These are phyloP conservation scores for Halenospora varia DNA, from an alignment of 495 filamentous ascomycete genomes.

Conservation along the genomic window DNA sequence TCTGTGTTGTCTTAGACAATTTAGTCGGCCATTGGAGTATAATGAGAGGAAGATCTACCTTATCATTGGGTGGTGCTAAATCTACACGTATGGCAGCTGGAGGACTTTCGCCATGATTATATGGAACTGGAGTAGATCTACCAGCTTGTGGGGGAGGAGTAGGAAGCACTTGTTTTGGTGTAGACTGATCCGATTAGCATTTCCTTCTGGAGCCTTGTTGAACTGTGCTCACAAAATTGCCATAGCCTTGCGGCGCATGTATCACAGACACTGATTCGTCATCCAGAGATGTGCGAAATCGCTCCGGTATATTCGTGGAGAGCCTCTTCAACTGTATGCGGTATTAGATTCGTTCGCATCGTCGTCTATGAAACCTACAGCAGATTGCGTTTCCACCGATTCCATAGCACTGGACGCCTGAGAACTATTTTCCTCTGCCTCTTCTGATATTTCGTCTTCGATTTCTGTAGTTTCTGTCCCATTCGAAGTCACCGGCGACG, in stretches of 20 bases:
- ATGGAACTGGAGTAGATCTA: conserved; percentile 26
- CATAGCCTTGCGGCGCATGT: conserved; percentile 77
- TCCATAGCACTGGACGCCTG: conserved; percentile 18
- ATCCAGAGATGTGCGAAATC: conserved; percentile 48
- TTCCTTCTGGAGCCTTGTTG: not conserved
- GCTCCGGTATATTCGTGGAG: conserved; percentile 52
- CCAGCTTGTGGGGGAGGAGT: conserved; percentile 13
- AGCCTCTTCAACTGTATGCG: conserved; percentile 49
- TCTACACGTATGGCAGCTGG: conserved; percentile 22
- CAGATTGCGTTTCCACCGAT: conserved; percentile 10
- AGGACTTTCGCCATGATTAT: conserved; percentile 21
- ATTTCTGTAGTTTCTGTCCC: conserved; percentile 70
- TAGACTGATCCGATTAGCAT: conserved; percentile 17
- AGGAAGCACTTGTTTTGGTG: not conserved
- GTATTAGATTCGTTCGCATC: conserved; percentile 1
- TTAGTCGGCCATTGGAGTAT: conserved; percentile 8
- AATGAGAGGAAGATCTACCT: conserved; percentile 29
- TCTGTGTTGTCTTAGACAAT: conserved; percentile 11
- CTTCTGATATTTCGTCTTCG: conserved; percentile 61
- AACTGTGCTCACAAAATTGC: conserved; percentile 59
- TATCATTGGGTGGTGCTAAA: conserved; percentile 27
- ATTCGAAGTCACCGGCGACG: conserved; percentile 73
- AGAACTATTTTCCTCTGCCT: conserved; percentile 30
- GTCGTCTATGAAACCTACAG: conserved; percentile 1
- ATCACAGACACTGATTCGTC: conserved; percentile 84